Conservation (phyloP, 352 stramenopile species). For the Globisporangium viniferum region DNA sequence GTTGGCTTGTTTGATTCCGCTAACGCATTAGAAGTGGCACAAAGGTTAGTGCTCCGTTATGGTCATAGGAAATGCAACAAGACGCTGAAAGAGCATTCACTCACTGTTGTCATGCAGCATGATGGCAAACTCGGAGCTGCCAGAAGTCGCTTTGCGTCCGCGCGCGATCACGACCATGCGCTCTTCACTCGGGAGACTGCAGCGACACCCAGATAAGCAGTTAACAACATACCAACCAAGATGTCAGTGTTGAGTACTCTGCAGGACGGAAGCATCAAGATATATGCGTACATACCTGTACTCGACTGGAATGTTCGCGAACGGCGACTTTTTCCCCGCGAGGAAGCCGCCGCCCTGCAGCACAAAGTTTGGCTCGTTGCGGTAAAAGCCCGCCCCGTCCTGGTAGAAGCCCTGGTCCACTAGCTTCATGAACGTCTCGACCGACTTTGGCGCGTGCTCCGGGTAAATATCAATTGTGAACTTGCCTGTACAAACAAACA, state of each 20-base stretch:
- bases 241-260: neutral
- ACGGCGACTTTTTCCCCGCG: conserved; percentile 61
- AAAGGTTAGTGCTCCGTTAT: neutral
- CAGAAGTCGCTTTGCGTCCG: conserved; percentile 59
- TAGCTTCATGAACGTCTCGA: conserved; percentile 69
- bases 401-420: conserved; percentile 63
- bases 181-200: conserved; percentile 67
- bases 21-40: neutral
- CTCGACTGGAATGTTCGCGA: conserved; percentile 70
- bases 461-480: conserved; percentile 82
- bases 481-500: conserved; percentile 24
- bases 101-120: conserved; percentile 83
- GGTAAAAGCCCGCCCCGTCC: conserved; percentile 80
- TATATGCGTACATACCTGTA: conserved; percentile 38
- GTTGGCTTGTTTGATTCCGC: conserved; percentile 54
- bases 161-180: conserved; percentile 82
- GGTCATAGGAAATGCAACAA: no score
- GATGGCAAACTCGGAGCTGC: conserved; percentile 81
- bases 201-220: neutral
- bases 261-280: neutral
- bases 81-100: neutral
- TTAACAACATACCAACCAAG: neutral
- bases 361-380: conserved; percentile 79
- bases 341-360: conserved; percentile 78
- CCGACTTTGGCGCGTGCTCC: conserved; percentile 71